A percentile compares a stretch with the other conserved stretches of the same genome.
Evolutionary conservation across 169 alveolate species (phyloP).

Genomic region (Perkinsus olseni): DNA sequence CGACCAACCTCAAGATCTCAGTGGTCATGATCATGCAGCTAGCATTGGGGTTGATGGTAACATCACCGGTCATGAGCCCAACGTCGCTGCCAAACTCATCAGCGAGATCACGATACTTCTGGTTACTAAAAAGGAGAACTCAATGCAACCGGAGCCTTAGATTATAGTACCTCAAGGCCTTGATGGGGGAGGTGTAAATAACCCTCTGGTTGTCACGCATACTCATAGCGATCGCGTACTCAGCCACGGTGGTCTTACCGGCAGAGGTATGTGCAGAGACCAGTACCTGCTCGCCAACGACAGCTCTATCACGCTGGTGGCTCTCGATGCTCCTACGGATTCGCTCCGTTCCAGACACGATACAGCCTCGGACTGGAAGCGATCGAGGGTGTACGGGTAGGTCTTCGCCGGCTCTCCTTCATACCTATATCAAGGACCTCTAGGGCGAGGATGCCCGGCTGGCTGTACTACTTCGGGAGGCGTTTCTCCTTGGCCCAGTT

Average conservation of each 20-base stretch:
- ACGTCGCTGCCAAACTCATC: constrained; percentile 91
- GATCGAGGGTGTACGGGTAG: neutral
- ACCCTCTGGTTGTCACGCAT: constrained; percentile 90
- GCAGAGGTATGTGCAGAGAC: constrained; percentile 99
- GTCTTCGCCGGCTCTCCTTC: neutral
- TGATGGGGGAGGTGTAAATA: constrained; percentile 97
- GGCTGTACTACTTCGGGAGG: neutral
- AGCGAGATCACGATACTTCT: constrained; percentile 94
- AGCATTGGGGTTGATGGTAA: constrained; percentile 92
- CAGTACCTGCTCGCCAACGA: constrained; percentile 82
- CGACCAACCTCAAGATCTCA: constrained; percentile 78
- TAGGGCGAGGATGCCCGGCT: neutral
- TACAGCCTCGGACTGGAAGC: neutral
- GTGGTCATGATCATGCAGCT: constrained; percentile 98
- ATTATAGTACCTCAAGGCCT: neutral
- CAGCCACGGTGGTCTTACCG: constrained; percentile 99
- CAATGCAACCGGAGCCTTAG: neutral
- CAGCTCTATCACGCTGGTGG: neutral
- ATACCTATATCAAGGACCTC: neutral
- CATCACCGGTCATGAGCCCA: constrained; percentile 99
- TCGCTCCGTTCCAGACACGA: neutral
- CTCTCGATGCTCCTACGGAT: neutral
- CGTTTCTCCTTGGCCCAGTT: neutral
- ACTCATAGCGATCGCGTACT: constrained; percentile 97
- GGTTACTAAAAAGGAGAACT: constrained; percentile 73